Percentiles rank a stretch among this genome's conserved stretches.
Conservation (phyloP, 2,329 filamentous ascomycete genomes). For the Hypoxylon sp. region DNA sequence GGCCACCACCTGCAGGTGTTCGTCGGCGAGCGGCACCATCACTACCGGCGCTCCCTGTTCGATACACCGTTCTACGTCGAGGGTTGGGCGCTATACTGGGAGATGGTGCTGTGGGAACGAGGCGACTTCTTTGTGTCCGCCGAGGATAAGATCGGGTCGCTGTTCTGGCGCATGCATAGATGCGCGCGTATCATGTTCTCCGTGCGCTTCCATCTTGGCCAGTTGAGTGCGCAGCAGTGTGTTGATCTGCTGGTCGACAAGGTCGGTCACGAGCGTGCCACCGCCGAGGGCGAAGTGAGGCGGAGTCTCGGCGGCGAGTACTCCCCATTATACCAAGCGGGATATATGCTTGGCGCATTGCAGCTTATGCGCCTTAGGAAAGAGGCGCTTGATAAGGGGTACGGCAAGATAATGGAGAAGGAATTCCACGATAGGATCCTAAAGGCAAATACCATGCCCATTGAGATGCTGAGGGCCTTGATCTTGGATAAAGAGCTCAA, state of each 20-base stretch:
- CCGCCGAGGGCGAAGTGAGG: slow-evolving; percentile 73
- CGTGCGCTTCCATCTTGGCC: slow-evolving; percentile 70
- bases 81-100: slow-evolving; percentile 75
- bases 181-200: slow-evolving; percentile 73
- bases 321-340: slow-evolving; percentile 71
- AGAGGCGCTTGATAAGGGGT: slow-evolving; percentile 60
- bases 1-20: slow-evolving; percentile 70
- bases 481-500: slow-evolving; percentile 60
- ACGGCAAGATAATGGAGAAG: slow-evolving; percentile 62
- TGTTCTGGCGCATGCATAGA: slow-evolving; percentile 76
- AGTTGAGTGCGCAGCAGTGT: slow-evolving; percentile 68
- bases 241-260: slow-evolving; percentile 70
- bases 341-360: slow-evolving; percentile 72
- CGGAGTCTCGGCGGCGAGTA: slow-evolving; percentile 71
- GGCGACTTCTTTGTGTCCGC: slow-evolving; percentile 65
- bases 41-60: slow-evolving; percentile 66
- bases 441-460: slow-evolving; percentile 67
- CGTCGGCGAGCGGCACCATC: slow-evolving; percentile 62
- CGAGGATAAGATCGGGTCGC: slow-evolving; percentile 69
- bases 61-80: slow-evolving; percentile 72
- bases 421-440: slow-evolving; percentile 70
- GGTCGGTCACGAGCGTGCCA: slow-evolving; percentile 72
- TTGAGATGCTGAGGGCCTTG: slow-evolving; percentile 68
- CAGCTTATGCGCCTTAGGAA: slow-evolving; percentile 67
- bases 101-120: slow-evolving; percentile 70